phyloP scores from a whole-genome alignment of 1,284 basidiomycete genomes.

The Cutaneotrichosporon sp. region DNA sequence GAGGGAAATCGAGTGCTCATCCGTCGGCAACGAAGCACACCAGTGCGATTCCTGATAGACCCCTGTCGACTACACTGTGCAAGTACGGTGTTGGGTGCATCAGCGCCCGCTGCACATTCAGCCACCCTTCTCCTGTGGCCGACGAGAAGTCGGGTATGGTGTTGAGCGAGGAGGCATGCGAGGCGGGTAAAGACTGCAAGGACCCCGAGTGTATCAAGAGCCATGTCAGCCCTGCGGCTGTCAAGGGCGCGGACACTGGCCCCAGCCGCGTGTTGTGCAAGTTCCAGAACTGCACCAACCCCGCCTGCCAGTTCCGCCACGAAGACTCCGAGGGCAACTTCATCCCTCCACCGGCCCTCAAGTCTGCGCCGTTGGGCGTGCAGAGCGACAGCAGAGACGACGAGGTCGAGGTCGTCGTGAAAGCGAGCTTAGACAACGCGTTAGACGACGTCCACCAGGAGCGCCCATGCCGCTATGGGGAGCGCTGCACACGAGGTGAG shows the following conservation, averaged over 20 bases:
- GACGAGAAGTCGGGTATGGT: conserved; percentile 89
- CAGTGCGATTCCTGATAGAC: conserved; percentile 47
- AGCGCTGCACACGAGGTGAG: conserved; percentile 40
- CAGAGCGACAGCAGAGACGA: conserved; percentile 9
- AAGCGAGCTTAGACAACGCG: conserved; percentile 12
- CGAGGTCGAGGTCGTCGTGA: conserved; percentile 30
- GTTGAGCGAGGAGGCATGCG: conserved; percentile 78
- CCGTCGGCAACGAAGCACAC: conserved; percentile 2
- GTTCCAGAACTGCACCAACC: conserved; percentile 48
- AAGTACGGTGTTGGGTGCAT: conserved; percentile 85
- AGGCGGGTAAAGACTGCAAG: conserved; percentile 72
- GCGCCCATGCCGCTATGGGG: conserved; percentile 36
- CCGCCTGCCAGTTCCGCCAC: conserved; percentile 47
- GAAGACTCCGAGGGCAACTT: conserved; percentile 47
- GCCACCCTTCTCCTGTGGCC: conserved; percentile 86
- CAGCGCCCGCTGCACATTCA: conserved; percentile 77
- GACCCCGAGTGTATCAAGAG: conserved; percentile 85
- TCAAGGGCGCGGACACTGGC: conserved; percentile 51
- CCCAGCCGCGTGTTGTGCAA: conserved; percentile 45
- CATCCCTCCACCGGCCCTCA: conserved; percentile 46
- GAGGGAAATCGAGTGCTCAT: not conserved
- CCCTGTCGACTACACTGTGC: conserved; percentile 59
- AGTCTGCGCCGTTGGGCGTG: conserved; percentile 3
- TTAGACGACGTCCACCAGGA: conserved; percentile 29
- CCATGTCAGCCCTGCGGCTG: conserved; percentile 77